These are phyloP conservation scores for rapeseed (Brassica napus) DNA, from an alignment of 345 rosid genomes.

Conservation along the genomic window Da-Ae NC_063445.1:52341501-52342000, in stretches of 20 bases:
- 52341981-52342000: constrained; percentile 73
- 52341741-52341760: constrained; percentile 94
- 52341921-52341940: constrained; percentile 64
- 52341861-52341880: background rate
- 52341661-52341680: background rate
- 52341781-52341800: constrained; percentile 63
- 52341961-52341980: constrained; percentile 79
- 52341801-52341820: constrained; percentile 59
- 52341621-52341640: constrained; percentile 44
- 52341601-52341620: constrained; percentile 78
- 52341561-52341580: constrained; percentile 94
- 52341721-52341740: constrained; percentile 90
- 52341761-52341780: constrained; percentile 84
- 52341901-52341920: background rate
- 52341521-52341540: constrained; percentile 96
- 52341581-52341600: constrained; percentile 79
- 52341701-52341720: constrained; percentile 58
- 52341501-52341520: constrained; percentile 75
- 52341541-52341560: constrained; percentile 95
- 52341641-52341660: background rate
- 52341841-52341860: constrained; percentile 38
- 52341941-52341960: constrained; percentile 74
- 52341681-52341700: background rate
- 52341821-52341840: constrained; percentile 76
- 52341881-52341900: background rate